Base-by-base conservation (phyloP, 345 rosid genomes). In the Aquilaria yunnanensis region DNA sequence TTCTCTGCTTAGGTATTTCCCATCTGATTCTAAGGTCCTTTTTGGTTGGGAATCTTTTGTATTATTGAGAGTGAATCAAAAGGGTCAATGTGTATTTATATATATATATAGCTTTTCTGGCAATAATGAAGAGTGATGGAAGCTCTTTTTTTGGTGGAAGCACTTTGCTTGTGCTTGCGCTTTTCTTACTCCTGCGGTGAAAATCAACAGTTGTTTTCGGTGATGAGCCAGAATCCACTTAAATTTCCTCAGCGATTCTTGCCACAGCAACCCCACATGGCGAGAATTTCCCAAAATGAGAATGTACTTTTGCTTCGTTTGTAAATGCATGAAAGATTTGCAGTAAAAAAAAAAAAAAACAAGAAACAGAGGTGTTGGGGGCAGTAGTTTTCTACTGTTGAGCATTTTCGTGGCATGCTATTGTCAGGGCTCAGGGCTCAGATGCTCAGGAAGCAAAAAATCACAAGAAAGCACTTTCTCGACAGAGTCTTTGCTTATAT, bases 21-120 rank as follows among this genome's bases (percentile, higher is more conserved):
- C 33, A 45, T 51, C 33, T 14, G n/a, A 6, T 51, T 51, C 29
- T 14, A 12, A 6, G 46, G 12, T 61, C 45, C 57, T 16, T 30
- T 14, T n/a, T 12, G n/a, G 14, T 47, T 58, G 69, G 66, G 54
- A 53, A 61, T 68, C 64, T 57, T 61, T 57, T 74, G 61, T 47
- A 65, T 51, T 64, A 47, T 69, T 60, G 45, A n/a, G 64, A 67
- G 65, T 65, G 73, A 64, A 67, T 62, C 46, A 23, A 29, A 60
- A 14, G 16, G 67, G 14, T 57, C 14, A 52, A 29, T 57, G 67
- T 73, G 70, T 62, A 61, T 49, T 56, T 65, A 60, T 58, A 51
- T 51, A 56, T 32, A 30, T 62, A 56, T 52, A n/a, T 64, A 51
- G 23, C 46, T 53, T 65, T 46, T 47, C 33, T 65, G 54, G 54